A percentile compares a stretch with the other conserved stretches of the same genome.
phyloP scores from a whole-genome alignment of 2,329 filamentous ascomycete genomes.

The Aspergillus tamarii region DNA sequence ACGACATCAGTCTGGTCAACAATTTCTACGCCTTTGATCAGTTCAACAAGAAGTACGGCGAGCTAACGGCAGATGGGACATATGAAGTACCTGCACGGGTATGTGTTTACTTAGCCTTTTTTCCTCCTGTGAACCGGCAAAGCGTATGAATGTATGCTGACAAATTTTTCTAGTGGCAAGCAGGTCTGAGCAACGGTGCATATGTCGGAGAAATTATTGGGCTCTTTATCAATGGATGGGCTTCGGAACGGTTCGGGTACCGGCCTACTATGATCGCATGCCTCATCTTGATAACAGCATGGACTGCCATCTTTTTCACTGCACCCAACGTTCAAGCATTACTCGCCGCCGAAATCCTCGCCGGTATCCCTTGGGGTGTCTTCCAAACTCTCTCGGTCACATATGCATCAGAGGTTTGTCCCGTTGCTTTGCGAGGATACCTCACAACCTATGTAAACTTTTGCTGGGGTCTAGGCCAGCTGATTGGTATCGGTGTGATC shows the following conservation, averaged over 20 bases:
- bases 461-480: conserved; percentile 53
- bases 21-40: conserved; percentile 67
- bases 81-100: conserved; percentile 46
- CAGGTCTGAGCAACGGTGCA: conserved; percentile 49
- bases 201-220: conserved; percentile 54
- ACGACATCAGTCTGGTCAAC: conserved; percentile 78
- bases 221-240: conserved; percentile 55
- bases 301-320: conserved; percentile 56
- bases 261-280: conserved; percentile 55
- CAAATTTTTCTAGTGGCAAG: conserved; percentile 44
- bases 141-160: conserved; percentile 20
- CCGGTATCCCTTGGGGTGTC: conserved; percentile 56
- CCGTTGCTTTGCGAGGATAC: conserved; percentile 49
- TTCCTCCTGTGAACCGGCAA: neutral
- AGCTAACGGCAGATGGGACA: conserved; percentile 32
- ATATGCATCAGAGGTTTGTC: conserved; percentile 53
- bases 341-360: conserved; percentile 55
- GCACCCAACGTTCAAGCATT: conserved; percentile 52
- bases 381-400: conserved; percentile 54
- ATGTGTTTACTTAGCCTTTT: conserved; percentile 18
- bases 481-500: conserved; percentile 56
- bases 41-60: conserved; percentile 48
- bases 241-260: conserved; percentile 57
- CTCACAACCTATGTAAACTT: conserved; percentile 53
- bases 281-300: conserved; percentile 49